These are phyloP conservation scores for Chytriomyces sp. DNA, from an alignment of 192 early-diverging fungal genomes.

Conservation along the genomic window DNA sequence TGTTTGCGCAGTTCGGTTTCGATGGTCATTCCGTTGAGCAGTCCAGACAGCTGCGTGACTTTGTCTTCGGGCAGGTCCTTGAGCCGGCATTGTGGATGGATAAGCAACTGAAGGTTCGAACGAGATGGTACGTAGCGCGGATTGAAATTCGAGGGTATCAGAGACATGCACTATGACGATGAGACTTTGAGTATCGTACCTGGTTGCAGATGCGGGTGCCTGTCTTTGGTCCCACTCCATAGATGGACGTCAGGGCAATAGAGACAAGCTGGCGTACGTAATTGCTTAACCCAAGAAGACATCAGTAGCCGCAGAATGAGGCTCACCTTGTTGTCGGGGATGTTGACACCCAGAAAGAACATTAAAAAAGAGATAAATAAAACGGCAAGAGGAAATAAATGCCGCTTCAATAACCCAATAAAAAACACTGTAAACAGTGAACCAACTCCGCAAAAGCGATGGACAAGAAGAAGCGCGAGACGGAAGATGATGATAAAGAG, in stretches of 20 bases:
- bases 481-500: background rate
- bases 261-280: constrained; percentile 56
- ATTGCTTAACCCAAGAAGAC: background rate
- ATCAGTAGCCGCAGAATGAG: background rate
- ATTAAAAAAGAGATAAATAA: constrained; percentile 35
- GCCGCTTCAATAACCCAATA: too few relatives aligned
- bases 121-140: too few relatives aligned
- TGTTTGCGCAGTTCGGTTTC: constrained; percentile 71
- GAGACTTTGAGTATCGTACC: background rate
- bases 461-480: background rate
- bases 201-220: constrained; percentile 73
- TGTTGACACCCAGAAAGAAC: constrained; percentile 92
- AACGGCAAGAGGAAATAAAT: too few relatives aligned
- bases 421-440: too few relatives aligned
- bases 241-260: constrained; percentile 85
- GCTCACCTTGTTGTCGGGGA: constrained; percentile 80
- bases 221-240: constrained; percentile 85
- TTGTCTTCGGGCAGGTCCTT: constrained; percentile 86
- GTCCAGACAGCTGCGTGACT: constrained; percentile 81
- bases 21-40: constrained; percentile 83
- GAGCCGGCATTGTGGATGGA: constrained; percentile 87
- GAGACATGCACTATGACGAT: too few relatives aligned
- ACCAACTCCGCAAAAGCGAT: background rate
- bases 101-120: constrained; percentile 57
- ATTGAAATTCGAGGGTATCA: too few relatives aligned